A percentile compares a stretch with the other conserved stretches of the same genome.
phyloP scores from a whole-genome alignment of 2,329 filamentous ascomycete genomes.

The Colletotrichum karsti region DNA sequence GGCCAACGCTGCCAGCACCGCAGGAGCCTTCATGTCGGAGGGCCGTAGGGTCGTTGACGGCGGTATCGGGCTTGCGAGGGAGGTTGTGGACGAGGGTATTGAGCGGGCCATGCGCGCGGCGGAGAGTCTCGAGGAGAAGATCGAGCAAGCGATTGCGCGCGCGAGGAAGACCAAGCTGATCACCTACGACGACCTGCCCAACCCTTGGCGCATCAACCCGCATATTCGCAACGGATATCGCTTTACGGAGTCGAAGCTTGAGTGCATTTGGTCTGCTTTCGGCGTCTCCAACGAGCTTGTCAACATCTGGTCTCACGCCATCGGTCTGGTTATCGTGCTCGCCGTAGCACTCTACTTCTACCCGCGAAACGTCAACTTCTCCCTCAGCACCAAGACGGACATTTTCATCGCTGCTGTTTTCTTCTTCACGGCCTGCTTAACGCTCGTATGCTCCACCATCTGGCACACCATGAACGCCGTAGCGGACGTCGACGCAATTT shows the following conservation, averaged over 20 bases:
- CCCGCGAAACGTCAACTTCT: constrained; percentile 86
- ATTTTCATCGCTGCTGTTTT: constrained; percentile 92
- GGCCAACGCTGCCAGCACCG: constrained; percentile 70
- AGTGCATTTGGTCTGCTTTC: constrained; percentile 86
- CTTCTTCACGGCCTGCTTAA: constrained; percentile 96
- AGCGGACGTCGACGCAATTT: constrained; percentile 86
- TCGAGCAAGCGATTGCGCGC: constrained; percentile 78
- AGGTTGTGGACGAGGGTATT: constrained; percentile 82
- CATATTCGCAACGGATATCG: constrained; percentile 93
- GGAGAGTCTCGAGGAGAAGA: constrained; percentile 82
- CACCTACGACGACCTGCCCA: constrained; percentile 87
- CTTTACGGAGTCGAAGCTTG: constrained; percentile 90
- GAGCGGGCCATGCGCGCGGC: constrained; percentile 85
- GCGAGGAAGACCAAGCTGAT: constrained; percentile 86
- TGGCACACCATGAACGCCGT: constrained; percentile 99
- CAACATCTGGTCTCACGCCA: constrained; percentile 97
- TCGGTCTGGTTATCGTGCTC: constrained; percentile 89
- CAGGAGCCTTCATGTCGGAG: constrained; percentile 77
- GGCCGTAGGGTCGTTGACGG: constrained; percentile 84
- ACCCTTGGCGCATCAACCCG: constrained; percentile 94
- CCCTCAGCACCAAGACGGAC: constrained; percentile 85
- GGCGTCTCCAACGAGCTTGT: constrained; percentile 90
- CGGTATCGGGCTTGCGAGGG: constrained; percentile 76
- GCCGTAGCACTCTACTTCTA: constrained; percentile 96
- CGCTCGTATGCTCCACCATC: constrained; percentile 91